Percentiles rank a stretch among this genome's conserved stretches.
phyloP scores from a whole-genome alignment of 1,139 yeast species.

The Geotrichum australiense region DNA sequence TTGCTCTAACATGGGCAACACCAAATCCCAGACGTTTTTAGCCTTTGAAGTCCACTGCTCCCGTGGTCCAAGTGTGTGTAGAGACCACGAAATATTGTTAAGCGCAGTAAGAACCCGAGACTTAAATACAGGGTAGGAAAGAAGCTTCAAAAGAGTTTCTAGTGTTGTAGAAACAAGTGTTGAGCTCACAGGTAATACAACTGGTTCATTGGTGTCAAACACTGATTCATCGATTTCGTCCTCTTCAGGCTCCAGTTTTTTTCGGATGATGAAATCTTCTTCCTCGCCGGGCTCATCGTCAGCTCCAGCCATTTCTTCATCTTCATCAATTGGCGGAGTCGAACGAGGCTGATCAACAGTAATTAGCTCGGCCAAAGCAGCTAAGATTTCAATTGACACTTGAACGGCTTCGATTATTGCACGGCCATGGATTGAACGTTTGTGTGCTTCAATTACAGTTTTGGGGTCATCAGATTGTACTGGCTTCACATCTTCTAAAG shows the following conservation, averaged over 20 bases:
- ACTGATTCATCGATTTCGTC: slow-evolving; percentile 12
- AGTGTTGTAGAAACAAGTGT: slow-evolving; percentile 5
- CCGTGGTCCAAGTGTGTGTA: slow-evolving; percentile 21
- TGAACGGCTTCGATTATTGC: slow-evolving; percentile 56
- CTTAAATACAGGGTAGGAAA: slow-evolving; percentile 20
- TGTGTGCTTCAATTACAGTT: slow-evolving; percentile 36
- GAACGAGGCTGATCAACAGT: slow-evolving; percentile 30
- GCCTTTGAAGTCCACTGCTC: slow-evolving; percentile 28
- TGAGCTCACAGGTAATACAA: slow-evolving; percentile 6
- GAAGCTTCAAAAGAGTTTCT: slow-evolving; percentile 4
- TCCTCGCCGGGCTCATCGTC: slow-evolving; percentile 18
- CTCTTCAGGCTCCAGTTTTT: slow-evolving; percentile 3
- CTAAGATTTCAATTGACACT: slow-evolving; percentile 61
- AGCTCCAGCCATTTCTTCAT: slow-evolving; percentile 17
- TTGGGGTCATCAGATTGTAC: slow-evolving; percentile 22
- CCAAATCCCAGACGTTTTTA: slow-evolving; percentile 27
- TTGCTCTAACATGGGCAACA: slow-evolving; percentile 20
- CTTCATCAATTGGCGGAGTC: slow-evolving; percentile 17
- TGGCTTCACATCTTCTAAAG: slow-evolving; percentile 36
- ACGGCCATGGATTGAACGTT: slow-evolving; percentile 42
- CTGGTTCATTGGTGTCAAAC: slow-evolving; percentile 6
- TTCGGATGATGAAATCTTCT: slow-evolving; percentile 13
- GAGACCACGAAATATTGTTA: slow-evolving; percentile 48
- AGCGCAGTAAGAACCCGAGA: slow-evolving; percentile 56
- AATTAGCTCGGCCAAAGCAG: slow-evolving; percentile 63